Evolutionary conservation across 192 early-diverging fungal genomes (phyloP).

Genomic region (Phycomyces blakesleeanus): DNA sequence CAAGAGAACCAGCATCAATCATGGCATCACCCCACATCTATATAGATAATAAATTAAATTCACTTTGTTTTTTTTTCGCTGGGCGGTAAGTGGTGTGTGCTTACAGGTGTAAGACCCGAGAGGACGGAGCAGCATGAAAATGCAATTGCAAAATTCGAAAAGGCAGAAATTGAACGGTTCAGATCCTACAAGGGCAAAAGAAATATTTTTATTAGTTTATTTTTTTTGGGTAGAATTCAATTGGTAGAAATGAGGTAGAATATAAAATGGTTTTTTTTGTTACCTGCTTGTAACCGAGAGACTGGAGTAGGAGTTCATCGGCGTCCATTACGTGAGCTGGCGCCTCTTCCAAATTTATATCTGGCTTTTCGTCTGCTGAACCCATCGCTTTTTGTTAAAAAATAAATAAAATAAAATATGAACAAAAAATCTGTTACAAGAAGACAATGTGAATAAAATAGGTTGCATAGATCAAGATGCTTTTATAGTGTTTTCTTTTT

Average conservation of each 20-base stretch:
- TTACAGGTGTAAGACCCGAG: constrained; percentile 47
- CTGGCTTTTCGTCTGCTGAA: too few relatives aligned
- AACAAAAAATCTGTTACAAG: too few relatives aligned
- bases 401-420: too few relatives aligned
- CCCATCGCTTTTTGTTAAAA: too few relatives aligned
- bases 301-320: constrained; percentile 22
- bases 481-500: too few relatives aligned
- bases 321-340: constrained; percentile 18
- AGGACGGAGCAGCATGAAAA: constrained; percentile 52
- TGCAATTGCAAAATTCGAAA: constrained; percentile 53
- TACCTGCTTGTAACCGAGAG: constrained; percentile 34
- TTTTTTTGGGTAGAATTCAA: neutral
- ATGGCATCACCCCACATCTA: constrained; percentile 45
- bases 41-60: neutral
- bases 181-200: constrained; percentile 35
- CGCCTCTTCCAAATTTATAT: too few relatives aligned
- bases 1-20: constrained; percentile 44
- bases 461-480: too few relatives aligned
- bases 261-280: neutral
- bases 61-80: neutral
- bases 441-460: too few relatives aligned
- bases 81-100: neutral
- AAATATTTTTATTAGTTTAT: too few relatives aligned
- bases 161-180: constrained; percentile 43
- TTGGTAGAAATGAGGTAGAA: neutral